Base-by-base conservation (phyloP, 1,284 basidiomycete species). In the Calocybe gambosa region DNA sequence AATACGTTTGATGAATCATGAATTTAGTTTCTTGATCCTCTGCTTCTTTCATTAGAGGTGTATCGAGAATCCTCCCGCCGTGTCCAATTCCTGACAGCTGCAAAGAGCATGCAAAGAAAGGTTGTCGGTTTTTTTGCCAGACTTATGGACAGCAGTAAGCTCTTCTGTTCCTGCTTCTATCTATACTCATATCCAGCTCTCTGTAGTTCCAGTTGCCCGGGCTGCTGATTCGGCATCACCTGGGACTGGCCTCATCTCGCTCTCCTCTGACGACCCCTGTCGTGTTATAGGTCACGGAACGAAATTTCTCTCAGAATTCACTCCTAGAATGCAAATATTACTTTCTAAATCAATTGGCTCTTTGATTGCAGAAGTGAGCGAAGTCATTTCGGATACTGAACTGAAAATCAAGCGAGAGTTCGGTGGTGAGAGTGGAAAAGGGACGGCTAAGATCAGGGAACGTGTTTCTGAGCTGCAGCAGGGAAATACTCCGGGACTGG, bases 1-100 rank as follows among this genome's bases (percentile, higher is more conserved):
- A 29, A n/a, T 35, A 33, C 39, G 39, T 46, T 52, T 53, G 45
- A 57, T 29, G 18, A 39, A 33, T 45, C 44, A 35, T 49, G 42
- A 34, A 33, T 46, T 15, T 53, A 99, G 89, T 99, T 99, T 66
- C 79, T 99, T 45, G 96, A 99, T 62, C 94, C 96, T 6, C 69
- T 99, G 39, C 75, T 99, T 37, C 71, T 99, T 38, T 85, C 82
- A 51, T 80, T 91, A 42, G 91, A 98, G 67, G 93, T 94, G 7
- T 78, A 87, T 60, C 79, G 86, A 49, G 92, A 96, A 64, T 87
- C 88, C 1, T 77, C 82, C 15, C 78, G 96, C 37, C 79, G 85
- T 56, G 89, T 96, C 9, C 85, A 88, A 49, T 94, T 96, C 61
- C 73, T 99, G 35, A 89, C 88, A 21, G 96, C 96, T n/a, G 93